A percentile compares a stretch with the other conserved stretches of the same genome.
These are phyloP conservation scores for Leishmania mexicana DNA, from an alignment of 208 protist genomes.

Conservation along the genomic window DNA sequence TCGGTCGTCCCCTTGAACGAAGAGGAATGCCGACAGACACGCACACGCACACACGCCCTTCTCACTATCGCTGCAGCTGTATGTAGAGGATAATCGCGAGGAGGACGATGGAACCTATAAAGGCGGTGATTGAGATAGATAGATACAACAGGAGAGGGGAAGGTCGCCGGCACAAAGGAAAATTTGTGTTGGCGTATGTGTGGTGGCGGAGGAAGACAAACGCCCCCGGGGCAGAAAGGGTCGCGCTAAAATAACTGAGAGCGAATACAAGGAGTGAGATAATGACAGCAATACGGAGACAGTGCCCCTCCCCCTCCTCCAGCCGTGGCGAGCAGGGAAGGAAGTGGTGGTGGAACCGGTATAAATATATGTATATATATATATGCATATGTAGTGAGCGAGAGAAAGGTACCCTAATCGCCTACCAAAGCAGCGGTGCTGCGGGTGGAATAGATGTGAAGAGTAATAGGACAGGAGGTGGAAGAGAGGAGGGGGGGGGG, in stretches of 20 bases:
- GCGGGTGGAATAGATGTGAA: not conserved
- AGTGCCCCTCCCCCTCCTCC: no score
- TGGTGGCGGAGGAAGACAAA: not conserved
- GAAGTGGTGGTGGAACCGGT: not conserved
- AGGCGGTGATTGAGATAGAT: not conserved
- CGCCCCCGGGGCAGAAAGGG: no score
- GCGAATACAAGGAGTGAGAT: no score
- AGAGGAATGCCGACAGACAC: constrained; percentile 1
- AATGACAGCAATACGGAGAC: no score
- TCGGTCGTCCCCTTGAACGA: not conserved
- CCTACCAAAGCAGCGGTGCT: not conserved
- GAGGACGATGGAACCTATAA: not conserved
- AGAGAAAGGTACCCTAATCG: not conserved
- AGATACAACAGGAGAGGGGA: not conserved
- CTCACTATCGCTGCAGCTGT: not conserved
- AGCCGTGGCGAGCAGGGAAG: no score
- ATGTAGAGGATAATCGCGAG: not conserved
- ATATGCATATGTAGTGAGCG: not conserved
- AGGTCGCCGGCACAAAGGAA: not conserved
- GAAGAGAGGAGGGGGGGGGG: not conserved
- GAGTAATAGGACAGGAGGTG: not conserved
- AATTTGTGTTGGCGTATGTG: not conserved
- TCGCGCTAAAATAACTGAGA: no score
- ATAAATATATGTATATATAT: not conserved
- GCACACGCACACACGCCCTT: no score